Evolutionary conservation across 1,139 yeast genomes (phyloP).

Genomic region (Kodamaea alishanica): DNA sequence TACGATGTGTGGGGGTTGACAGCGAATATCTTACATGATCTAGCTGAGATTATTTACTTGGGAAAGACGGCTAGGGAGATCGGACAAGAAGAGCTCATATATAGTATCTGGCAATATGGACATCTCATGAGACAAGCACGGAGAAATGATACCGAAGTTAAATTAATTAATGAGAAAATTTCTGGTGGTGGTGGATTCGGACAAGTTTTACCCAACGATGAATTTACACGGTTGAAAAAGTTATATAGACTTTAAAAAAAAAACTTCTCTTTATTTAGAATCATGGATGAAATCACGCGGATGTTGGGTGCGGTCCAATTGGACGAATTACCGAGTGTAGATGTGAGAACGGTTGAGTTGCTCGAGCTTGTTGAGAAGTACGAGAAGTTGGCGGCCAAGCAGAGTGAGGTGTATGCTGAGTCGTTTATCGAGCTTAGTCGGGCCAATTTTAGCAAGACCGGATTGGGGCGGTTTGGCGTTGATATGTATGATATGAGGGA

Average conservation of each 20-base stretch:
- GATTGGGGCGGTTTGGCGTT: conserved; percentile 16
- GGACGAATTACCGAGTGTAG: conserved; percentile 12
- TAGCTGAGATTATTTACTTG: conserved; percentile 57
- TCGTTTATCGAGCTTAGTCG: conserved; percentile 38
- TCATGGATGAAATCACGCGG: not conserved
- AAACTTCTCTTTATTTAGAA: not conserved
- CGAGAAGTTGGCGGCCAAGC: conserved; percentile 20
- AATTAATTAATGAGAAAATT: conserved; percentile 32
- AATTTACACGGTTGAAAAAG: conserved; percentile 38
- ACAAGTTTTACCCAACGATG: conserved; percentile 48
- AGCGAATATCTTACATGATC: conserved; percentile 77
- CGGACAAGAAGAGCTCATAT: conserved; percentile 68
- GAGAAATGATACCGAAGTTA: conserved; percentile 35
- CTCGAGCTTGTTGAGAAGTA: conserved; percentile 30
- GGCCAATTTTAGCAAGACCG: conserved; percentile 31
- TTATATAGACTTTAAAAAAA: conserved; percentile 31
- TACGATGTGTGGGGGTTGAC: conserved; percentile 91
- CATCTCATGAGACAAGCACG: conserved; percentile 36
- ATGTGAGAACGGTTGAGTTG: conserved; percentile 20
- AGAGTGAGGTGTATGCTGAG: conserved; percentile 22
- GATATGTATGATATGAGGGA: conserved; percentile 32
- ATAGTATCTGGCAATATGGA: conserved; percentile 52
- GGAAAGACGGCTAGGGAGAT: conserved; percentile 23
- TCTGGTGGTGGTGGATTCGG: conserved; percentile 39
- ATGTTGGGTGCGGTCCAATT: not conserved